phyloP scores from a whole-genome alignment of 257 asterid species.

The Lavandula angustifolia region DNA sequence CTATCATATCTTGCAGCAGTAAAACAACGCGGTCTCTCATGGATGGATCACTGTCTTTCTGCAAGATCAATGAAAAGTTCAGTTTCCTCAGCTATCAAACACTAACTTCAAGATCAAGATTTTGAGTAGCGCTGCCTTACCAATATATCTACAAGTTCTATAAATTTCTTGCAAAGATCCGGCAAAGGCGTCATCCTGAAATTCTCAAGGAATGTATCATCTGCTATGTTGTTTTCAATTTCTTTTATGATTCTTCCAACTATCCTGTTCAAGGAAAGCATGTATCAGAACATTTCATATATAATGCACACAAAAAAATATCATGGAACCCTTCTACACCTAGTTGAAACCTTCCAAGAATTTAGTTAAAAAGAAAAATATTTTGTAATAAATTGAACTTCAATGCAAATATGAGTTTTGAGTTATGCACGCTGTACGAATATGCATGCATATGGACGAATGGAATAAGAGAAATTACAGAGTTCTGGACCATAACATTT shows the following conservation, averaged over 20 bases:
- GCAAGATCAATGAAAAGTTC: conserved; percentile 35
- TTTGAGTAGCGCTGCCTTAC: conserved; percentile 48
- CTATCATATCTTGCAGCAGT: conserved; percentile 91
- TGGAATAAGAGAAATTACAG: not conserved
- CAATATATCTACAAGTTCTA: conserved; percentile 86
- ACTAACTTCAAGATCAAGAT: conserved; percentile 17
- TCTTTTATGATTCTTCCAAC: conserved; percentile 75
- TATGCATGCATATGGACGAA: not conserved
- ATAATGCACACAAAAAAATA: conserved; percentile 4
- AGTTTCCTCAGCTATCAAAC: conserved; percentile 20
- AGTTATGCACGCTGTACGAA: not conserved
- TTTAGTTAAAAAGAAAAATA: not conserved
- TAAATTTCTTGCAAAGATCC: conserved; percentile 73
- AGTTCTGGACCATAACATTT: not conserved
- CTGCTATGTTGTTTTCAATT: conserved; percentile 69
- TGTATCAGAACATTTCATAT: conserved; percentile 30
- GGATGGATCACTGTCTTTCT: conserved; percentile 79
- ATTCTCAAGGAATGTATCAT: conserved; percentile 70
- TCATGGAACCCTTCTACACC: not conserved
- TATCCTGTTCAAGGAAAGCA: conserved; percentile 56
- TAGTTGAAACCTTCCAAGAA: conserved; percentile 18
- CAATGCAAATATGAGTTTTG: not conserved
- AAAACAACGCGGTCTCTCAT: conserved; percentile 77
- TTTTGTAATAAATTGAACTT: not conserved
- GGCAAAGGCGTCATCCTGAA: conserved; percentile 83